Evolutionary conservation across 148 eudicot species (phyloP).

Genomic region (Nyssa sinensis): DNA sequence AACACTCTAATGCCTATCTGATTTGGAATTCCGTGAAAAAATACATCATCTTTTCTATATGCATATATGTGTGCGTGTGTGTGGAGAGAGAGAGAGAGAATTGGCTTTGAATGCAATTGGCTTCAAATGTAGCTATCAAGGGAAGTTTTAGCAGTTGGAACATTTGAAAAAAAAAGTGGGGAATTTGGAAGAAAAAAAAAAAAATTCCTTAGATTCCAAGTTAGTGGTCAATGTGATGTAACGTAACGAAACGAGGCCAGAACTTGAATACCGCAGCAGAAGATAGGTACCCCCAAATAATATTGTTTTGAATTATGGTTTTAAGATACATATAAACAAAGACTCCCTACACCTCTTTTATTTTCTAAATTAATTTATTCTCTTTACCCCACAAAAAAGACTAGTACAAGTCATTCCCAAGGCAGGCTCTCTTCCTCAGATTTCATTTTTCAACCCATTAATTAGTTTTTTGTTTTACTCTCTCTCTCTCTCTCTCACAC

Average conservation of each 20-base stretch:
- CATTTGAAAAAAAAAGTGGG: too few relatives aligned
- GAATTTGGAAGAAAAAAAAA: neutral
- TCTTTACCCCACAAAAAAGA: too few relatives aligned
- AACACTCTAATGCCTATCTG: too few relatives aligned
- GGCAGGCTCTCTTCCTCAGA: neutral
- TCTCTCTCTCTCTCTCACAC: too few relatives aligned
- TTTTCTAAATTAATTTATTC: too few relatives aligned
- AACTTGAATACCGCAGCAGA: too few relatives aligned
- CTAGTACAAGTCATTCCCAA: neutral
- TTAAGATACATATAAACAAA: neutral
- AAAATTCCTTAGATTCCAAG: neutral
- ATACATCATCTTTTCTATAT: neutral
- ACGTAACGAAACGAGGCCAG: too few relatives aligned
- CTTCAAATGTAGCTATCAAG: neutral
- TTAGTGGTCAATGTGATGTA: neutral
- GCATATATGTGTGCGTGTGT: too few relatives aligned
- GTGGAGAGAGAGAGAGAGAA: neutral
- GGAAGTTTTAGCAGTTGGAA: neutral
- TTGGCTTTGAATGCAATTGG: neutral
- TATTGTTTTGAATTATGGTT: neutral
- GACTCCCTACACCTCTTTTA: too few relatives aligned
- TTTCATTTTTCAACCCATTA: neutral
- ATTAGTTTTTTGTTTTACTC: too few relatives aligned
- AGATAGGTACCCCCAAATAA: too few relatives aligned
- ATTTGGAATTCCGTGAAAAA: too few relatives aligned